Base-by-base conservation (phyloP, 2,329 filamentous ascomycete genomes). In the Metarhizium anisopliae region DNA sequence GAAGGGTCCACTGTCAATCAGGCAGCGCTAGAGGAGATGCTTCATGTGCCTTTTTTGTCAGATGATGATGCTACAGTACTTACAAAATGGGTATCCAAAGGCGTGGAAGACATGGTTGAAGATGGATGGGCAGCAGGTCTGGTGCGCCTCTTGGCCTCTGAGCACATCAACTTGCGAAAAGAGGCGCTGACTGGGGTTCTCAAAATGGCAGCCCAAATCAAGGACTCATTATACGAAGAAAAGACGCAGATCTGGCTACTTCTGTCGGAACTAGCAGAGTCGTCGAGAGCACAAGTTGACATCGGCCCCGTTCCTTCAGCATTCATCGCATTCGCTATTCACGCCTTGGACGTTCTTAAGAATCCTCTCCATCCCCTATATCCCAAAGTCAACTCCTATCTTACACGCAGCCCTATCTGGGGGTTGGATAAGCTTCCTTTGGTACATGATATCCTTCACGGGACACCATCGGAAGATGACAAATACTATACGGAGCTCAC, bases 331-430 rank as follows among this genome's bases (percentile, higher is more conserved):
- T 94, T 96, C 63, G 86, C 90, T 7, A 78, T 81, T 50, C 83
- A 84, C 60, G 83, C 85, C 1, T 76, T 95, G 7, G 74, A 80
- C 1, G 83, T 95, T 16, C 73, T 95, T 50, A 80, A 78, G 25
- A 85, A 90, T 59, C 93, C 93, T 0, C 78, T 90, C 16, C 90
- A 95, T 66, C 83, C 82, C 58, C 80, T 96, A 42, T 97, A 96
- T 68, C 82, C 84, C 56, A 96, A 96, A 67, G 75, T 94, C 70
- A 96, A 95, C 73, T 77, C 79, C 6, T 96, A 92, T 68, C 80
- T 97, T 40, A 89, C 89, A 25, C 84, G 84, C 53, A 82, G 84
- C 0, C 92, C 93, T 0, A 70, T 78, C 29, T 97, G 93, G 93
- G 78, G 85, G 13, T 66, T 85, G 18, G 82, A 89, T 57, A 85